A percentile compares a stretch with the other conserved stretches of the same genome.
Evolutionary conservation across 2,329 filamentous ascomycete species (phyloP).

Genomic region (Apiospora koreana): DNA sequence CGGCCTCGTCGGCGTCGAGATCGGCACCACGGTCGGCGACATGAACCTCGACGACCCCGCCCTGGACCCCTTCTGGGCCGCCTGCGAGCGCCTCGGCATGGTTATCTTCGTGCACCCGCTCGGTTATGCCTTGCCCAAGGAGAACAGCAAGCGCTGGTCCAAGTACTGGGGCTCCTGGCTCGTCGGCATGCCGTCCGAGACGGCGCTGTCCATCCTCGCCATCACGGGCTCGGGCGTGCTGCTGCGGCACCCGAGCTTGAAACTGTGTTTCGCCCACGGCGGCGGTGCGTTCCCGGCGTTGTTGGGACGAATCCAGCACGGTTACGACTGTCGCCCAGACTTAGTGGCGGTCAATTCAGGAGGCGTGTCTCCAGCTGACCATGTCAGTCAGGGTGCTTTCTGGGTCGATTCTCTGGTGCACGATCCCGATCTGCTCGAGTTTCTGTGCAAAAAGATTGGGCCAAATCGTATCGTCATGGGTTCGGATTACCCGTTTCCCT

Average conservation of each 20-base stretch:
- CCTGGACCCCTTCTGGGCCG: conserved; percentile 33
- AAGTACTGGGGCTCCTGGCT: conserved; percentile 37
- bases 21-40: conserved; percentile 33
- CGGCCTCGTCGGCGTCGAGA: conserved; percentile 34
- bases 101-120: conserved; percentile 37
- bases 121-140: conserved; percentile 34
- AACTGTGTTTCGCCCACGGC: conserved; percentile 37
- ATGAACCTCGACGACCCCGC: conserved; percentile 31
- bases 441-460: conserved; percentile 34
- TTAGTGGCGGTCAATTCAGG: conserved; percentile 31
- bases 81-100: conserved; percentile 33
- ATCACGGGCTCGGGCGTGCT: conserved; percentile 33
- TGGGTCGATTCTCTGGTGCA: conserved; percentile 38
- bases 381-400: conserved; percentile 29
- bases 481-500: conserved; percentile 38
- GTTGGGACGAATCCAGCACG: conserved; percentile 37
- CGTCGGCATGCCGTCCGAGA: conserved; percentile 38
- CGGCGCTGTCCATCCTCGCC: conserved; percentile 34
- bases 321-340: conserved; percentile 36
- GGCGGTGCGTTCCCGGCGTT: conserved; percentile 37
- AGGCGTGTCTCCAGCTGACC: conserved; percentile 31
- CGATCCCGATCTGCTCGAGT: conserved; percentile 36
- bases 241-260: conserved; percentile 30
- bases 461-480: conserved; percentile 33
- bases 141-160: conserved; percentile 33